A percentile compares a stretch with the other conserved stretches of the same genome.
Conservation (phyloP, 2,329 filamentous ascomycete species). For the Colletotrichum sp. region DNA sequence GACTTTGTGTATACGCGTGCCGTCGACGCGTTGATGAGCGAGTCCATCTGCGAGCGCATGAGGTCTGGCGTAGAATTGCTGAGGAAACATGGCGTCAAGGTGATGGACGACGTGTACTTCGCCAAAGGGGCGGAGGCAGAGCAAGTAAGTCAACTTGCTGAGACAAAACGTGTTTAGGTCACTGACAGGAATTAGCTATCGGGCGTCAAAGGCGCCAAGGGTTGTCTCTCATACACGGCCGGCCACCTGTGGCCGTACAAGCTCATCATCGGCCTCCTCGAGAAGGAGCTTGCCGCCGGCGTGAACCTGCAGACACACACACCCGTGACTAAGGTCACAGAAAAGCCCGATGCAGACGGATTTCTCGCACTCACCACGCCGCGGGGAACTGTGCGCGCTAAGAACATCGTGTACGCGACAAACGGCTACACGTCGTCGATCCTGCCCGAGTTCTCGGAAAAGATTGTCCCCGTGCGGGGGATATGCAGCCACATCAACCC, state of each 20-base stretch:
- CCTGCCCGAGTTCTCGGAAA: slow-evolving; percentile 24
- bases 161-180: slow-evolving; percentile 26
- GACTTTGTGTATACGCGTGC: slow-evolving; percentile 46
- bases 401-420: slow-evolving; percentile 27
- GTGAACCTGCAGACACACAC: slow-evolving; percentile 30
- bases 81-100: slow-evolving; percentile 28
- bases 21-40: slow-evolving; percentile 40
- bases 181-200: slow-evolving; percentile 35
- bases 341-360: neutral
- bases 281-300: slow-evolving; percentile 21
- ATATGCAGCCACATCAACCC: slow-evolving; percentile 33
- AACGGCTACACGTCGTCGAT: slow-evolving; percentile 32
- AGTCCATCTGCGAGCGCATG: slow-evolving; percentile 23
- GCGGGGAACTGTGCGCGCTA: slow-evolving; percentile 23
- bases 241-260: slow-evolving; percentile 29
- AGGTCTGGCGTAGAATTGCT: slow-evolving; percentile 34
- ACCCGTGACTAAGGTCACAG: neutral
- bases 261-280: slow-evolving; percentile 29
- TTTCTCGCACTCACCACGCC: slow-evolving; percentile 20
- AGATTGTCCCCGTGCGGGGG: slow-evolving; percentile 28
- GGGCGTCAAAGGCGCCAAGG: slow-evolving; percentile 42
- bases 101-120: slow-evolving; percentile 31
- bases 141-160: slow-evolving; percentile 26
- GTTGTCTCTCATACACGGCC: slow-evolving; percentile 39
- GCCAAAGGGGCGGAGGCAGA: slow-evolving; percentile 30